Conservation (phyloP, 192 early-diverging fungal genomes). For the Coemansia sp. region DNA sequence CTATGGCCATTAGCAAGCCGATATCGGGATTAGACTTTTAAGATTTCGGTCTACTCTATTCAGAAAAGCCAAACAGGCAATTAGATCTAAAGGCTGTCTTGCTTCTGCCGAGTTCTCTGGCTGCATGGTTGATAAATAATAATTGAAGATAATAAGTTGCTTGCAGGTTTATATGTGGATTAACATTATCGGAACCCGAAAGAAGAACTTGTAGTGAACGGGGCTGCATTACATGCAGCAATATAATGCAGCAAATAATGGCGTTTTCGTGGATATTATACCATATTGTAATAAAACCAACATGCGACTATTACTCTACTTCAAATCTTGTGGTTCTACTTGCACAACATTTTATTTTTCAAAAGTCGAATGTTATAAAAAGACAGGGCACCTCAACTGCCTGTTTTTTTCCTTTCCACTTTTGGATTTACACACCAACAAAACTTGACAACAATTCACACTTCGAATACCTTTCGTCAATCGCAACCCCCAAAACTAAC, state of each 20-base stretch:
- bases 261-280: conserved; percentile 26
- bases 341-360: not conserved
- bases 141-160: not conserved
- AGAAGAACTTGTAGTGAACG: not conserved
- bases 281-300: not conserved
- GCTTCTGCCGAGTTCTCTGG: not conserved
- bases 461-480: not conserved
- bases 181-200: not conserved
- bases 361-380: conserved; percentile 7
- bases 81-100: not conserved
- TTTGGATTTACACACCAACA: conserved; percentile 6
- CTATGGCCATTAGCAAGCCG: not conserved
- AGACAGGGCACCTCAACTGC: not conserved
- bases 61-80: not conserved
- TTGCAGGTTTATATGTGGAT: not conserved
- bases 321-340: not conserved
- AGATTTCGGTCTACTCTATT: not conserved
- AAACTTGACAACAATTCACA: not conserved
- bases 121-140: not conserved
- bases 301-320: not conserved
- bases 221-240: conserved; percentile 19
- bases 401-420: not conserved
- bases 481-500: conserved; percentile 3
- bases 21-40: not conserved
- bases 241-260: conserved; percentile 14